Base-by-base conservation (phyloP, 2,329 filamentous ascomycete genomes). In the Trichoderma atrobrunneum region DNA sequence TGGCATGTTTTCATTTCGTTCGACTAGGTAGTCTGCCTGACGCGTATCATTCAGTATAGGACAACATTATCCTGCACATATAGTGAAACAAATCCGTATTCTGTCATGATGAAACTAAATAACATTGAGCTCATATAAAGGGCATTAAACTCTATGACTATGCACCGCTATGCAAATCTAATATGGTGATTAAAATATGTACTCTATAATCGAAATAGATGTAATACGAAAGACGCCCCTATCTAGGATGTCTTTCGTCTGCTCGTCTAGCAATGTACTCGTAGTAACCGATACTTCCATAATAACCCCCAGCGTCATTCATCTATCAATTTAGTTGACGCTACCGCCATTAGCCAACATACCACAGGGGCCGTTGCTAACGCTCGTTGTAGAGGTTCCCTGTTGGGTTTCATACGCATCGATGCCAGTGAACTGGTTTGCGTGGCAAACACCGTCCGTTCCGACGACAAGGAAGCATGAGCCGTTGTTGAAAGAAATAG, bases 401-500 rank as follows among this genome's bases (percentile, higher is more conserved):
- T n/a, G 21, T 61, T 18, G 7, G 12, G 36, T 32, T 4, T 51
- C 7, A 36, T 60, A 69, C 6, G 7, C 6, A 16, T 51, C 34
- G 3, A 4, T 24, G 12, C 26, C n/a, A 7, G 10, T n/a, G 26
- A 51, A 69, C 34, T 70, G 57, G 67, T 70, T 70, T 3, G 67
- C 67, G n/a, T 70, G 30, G 57, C 67, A 70, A 3, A 70, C 57
- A 7, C 16, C 21, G 18, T 70, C 30, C 8, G 28, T 28, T 39
- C 30, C 34, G 3, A 70, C 57, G 16, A 70, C 14, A 12, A 36
- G 28, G 32, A 4, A 62, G 67, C 67, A 70, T 5, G 28, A 8
- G 11, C 32, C 89, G 75, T 74, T 30, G 16, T 14, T 30, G 39
- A 11, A 36, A 28, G 18, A 32, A 10, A 65, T 5, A 18, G 69